Conservation (phyloP, 352 stramenopile genomes). For the Globisporangium irregulare region DNA sequence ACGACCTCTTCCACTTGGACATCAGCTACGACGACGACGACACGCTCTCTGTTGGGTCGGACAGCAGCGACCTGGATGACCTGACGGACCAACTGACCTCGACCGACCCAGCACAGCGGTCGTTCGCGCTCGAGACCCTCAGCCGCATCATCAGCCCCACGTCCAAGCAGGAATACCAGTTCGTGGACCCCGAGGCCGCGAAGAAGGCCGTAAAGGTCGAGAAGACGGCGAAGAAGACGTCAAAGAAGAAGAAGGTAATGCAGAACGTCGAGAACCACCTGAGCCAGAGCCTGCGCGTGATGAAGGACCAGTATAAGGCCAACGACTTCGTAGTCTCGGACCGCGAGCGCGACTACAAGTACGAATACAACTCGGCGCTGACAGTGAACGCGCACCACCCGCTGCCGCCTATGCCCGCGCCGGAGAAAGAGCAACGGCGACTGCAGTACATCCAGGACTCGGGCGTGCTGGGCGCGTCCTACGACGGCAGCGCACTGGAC, state of each 20-base stretch:
- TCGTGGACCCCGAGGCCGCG: conserved; percentile 1
- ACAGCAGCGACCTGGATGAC: conserved; percentile 25
- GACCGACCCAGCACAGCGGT: conserved; percentile 30
- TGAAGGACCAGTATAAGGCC: conserved; percentile 21
- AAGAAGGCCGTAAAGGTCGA: conserved; percentile 2
- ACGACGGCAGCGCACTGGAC: conserved; percentile 48
- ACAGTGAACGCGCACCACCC: conserved; percentile 38
- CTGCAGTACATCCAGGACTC: conserved; percentile 45
- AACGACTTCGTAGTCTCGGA: conserved; percentile 10
- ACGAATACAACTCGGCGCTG: conserved; percentile 33
- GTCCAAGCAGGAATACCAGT: conserved; percentile 14
- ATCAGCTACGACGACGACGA: conserved; percentile 25
- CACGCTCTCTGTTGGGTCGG: conserved; percentile 23
- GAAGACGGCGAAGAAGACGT: conserved; percentile 11
- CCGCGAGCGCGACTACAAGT: conserved; percentile 42
- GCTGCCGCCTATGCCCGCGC: conserved; percentile 37
- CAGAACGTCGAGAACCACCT: conserved; percentile 42
- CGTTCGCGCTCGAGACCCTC: conserved; percentile 41
- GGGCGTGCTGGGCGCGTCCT: conserved; percentile 35
- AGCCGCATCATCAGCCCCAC: conserved; percentile 34
- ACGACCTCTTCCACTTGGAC: conserved; percentile 17
- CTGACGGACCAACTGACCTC: conserved; percentile 39
- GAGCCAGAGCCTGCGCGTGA: conserved; percentile 23
- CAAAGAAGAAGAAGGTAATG: conserved; percentile 29
- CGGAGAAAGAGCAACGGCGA: conserved; percentile 38